phyloP scores from a whole-genome alignment of 768 basidiomycete genomes.

The Serpula lacrymans region DNA sequence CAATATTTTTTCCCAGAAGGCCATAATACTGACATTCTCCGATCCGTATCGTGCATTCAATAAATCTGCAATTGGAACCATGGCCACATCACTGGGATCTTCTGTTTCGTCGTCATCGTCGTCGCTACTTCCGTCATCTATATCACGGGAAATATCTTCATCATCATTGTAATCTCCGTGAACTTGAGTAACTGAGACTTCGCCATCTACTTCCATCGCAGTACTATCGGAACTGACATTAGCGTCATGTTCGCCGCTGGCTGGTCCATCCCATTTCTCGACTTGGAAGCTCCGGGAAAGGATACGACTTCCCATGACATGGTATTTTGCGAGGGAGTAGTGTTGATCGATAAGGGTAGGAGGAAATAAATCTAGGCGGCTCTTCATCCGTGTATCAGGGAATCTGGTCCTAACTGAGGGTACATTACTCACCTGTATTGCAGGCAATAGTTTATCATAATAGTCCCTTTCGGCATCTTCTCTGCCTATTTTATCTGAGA shows the following conservation, averaged over 20 bases:
- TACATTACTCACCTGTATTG: conserved; percentile 53
- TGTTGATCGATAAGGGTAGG: conserved; percentile 36
- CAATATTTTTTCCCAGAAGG: conserved; percentile 1
- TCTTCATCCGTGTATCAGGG: conserved; percentile 34
- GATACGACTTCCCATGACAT: conserved; percentile 88
- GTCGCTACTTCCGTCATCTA: conserved; percentile 37
- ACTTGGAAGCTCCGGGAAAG: conserved; percentile 91
- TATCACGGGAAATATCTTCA: conserved; percentile 28
- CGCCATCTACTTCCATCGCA: conserved; percentile 31
- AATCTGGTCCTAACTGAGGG: not conserved
- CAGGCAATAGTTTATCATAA: conserved; percentile 59
- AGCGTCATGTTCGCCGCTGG: conserved; percentile 31
- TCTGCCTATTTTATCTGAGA: conserved; percentile 80
- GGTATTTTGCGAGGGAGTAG: conserved; percentile 75
- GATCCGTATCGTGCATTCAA: conserved; percentile 84
- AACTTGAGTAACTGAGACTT: conserved; percentile 1
- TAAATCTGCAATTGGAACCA: conserved; percentile 97
- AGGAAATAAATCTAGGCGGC: conserved; percentile 70
- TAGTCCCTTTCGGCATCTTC: conserved; percentile 79
- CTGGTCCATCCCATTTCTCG: conserved; percentile 45
- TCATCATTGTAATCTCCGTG: conserved; percentile 26
- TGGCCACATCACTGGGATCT: conserved; percentile 65
- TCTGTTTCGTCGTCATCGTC: conserved; percentile 48
- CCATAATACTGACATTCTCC: conserved; percentile 67
- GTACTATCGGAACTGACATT: conserved; percentile 15